Conservation (phyloP, 495 filamentous ascomycete species). For the Aspergillus wentii region DNA sequence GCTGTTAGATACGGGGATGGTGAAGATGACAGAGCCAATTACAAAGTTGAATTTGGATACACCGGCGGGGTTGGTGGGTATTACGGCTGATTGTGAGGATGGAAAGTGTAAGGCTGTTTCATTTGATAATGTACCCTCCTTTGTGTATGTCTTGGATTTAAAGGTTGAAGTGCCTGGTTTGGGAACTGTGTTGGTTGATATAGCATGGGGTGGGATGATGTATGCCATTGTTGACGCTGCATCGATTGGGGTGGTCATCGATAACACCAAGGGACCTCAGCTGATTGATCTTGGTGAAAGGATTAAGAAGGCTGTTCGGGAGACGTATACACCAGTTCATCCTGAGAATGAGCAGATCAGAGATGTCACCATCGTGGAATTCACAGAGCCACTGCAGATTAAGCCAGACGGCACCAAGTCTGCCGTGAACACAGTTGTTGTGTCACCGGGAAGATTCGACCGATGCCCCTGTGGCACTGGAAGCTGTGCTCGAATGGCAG, state of each 20-base stretch:
- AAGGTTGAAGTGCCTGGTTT: slow-evolving; percentile 12
- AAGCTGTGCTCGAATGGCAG: slow-evolving; percentile 28
- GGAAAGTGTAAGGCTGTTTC: slow-evolving; percentile 15
- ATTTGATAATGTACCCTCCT: slow-evolving; percentile 17
- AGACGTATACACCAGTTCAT: slow-evolving; percentile 9
- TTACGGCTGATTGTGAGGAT: slow-evolving; percentile 15
- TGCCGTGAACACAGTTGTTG: slow-evolving; percentile 15
- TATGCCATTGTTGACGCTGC: slow-evolving; percentile 16
- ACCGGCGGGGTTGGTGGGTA: slow-evolving; percentile 10
- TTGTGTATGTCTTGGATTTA: slow-evolving; percentile 15
- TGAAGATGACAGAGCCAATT: slow-evolving; percentile 11
- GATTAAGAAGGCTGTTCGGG: slow-evolving; percentile 12
- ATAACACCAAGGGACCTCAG: slow-evolving; percentile 5
- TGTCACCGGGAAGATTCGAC: slow-evolving; percentile 32
- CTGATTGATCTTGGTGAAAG: slow-evolving; percentile 13
- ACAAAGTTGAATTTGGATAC: slow-evolving; percentile 15
- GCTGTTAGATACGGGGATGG: slow-evolving; percentile 17
- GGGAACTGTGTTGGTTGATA: slow-evolving; percentile 15
- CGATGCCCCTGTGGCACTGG: slow-evolving; percentile 34
- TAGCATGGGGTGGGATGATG: slow-evolving; percentile 22
- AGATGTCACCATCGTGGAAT: slow-evolving; percentile 6
- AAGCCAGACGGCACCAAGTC: slow-evolving; percentile 3
- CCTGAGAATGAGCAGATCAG: slow-evolving; percentile 12
- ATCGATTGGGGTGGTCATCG: slow-evolving; percentile 8
- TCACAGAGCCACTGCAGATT: slow-evolving; percentile 6